A percentile compares a stretch with the other conserved stretches of the same genome.
These are phyloP conservation scores for Boletus mariae DNA, from an alignment of 1,284 basidiomycete genomes.

Conservation along the genomic window DNA sequence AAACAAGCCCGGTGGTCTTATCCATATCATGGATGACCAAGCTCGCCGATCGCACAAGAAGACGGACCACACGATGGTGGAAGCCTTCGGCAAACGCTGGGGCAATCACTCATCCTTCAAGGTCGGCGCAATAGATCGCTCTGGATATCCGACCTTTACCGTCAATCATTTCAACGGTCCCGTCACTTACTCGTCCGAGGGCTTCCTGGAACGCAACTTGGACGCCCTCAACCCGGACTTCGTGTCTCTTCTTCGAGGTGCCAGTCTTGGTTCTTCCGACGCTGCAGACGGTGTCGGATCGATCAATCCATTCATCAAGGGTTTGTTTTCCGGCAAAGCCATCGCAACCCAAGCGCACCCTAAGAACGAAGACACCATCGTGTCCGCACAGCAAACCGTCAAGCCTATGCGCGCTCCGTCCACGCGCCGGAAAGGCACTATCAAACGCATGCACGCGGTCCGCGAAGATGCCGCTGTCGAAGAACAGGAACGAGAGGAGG, in stretches of 20 bases:
- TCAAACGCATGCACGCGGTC: conserved; percentile 60
- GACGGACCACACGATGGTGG: conserved; percentile 91
- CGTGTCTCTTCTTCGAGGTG: conserved; percentile 81
- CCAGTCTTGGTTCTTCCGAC: conserved; percentile 36
- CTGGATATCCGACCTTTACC: conserved; percentile 85
- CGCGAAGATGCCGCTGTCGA: conserved; percentile 49
- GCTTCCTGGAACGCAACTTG: conserved; percentile 86
- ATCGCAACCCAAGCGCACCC: conserved; percentile 91
- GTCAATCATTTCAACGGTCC: conserved; percentile 90
- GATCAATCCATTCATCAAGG: conserved; percentile 87
- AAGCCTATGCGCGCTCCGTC: conserved; percentile 93
- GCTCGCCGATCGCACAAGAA: conserved; percentile 84
- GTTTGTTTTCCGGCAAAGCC: conserved; percentile 83
- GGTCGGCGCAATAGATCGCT: conserved; percentile 68
- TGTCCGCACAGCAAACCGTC: conserved; percentile 88
- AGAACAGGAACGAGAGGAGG: conserved; percentile 53
- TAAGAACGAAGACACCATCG: conserved; percentile 89
- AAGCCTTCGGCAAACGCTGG: conserved; percentile 93
- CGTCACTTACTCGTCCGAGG: conserved; percentile 88
- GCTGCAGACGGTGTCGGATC: conserved; percentile 68
- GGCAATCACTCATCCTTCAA: conserved; percentile 91
- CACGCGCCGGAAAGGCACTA: conserved; percentile 72
- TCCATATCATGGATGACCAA: conserved; percentile 98
- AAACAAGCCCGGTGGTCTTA: conserved; percentile 85
- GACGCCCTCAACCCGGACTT: conserved; percentile 93